Evolutionary conservation across 73 alveolate genomes (phyloP), one percentile per base, ranked within the genome.

Genomic region (Chromera velia): DNA sequence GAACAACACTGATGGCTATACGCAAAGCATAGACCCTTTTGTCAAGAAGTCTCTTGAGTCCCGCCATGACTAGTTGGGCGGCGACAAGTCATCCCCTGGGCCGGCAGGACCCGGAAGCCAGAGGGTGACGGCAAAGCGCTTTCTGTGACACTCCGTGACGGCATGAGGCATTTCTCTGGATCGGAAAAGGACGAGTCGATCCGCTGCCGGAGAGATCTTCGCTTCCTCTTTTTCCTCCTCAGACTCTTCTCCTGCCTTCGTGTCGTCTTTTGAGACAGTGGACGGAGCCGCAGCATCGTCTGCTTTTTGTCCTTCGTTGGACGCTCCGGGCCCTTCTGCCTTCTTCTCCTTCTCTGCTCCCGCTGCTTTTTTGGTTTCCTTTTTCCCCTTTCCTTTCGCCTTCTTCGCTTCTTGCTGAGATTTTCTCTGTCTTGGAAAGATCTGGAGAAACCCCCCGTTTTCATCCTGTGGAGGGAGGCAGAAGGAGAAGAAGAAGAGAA

Each of bases 21-120:
- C n/a, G n/a, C n/a, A n/a, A n/a, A n/a, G n/a, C n/a, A n/a, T n/a
- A n/a, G n/a, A n/a, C n/a, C n/a, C n/a, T n/a, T n/a, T n/a, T n/a
- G n/a, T n/a, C n/a, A n/a, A n/a, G n/a, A n/a, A n/a, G n/a, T n/a
- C n/a, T n/a, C n/a, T n/a, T n/a, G n/a, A n/a, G n/a, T n/a, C n/a
- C n/a, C n/a, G n/a, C n/a, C n/a, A n/a, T n/a, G n/a, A n/a, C n/a
- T n/a, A n/a, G n/a, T n/a, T n/a, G n/a, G n/a, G n/a, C n/a, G n/a
- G n/a, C n/a, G n/a, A n/a, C n/a, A n/a, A 40, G 55, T 68, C 48
- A 19, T 77, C 84, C 45, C 84, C 84, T 0, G 84, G 84, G 72
- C 84, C 84, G 0, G 84, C 47, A 0, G 84, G 84, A 26, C 84
- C 84, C n/a, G 84, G 63, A 22, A 77, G 78, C 84, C 84, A 77